Percentiles rank a stretch among this genome's conserved stretches.
Evolutionary conservation across 805 yeast genomes (phyloP).

Genomic region (Metschnikowia kunwiensis): DNA sequence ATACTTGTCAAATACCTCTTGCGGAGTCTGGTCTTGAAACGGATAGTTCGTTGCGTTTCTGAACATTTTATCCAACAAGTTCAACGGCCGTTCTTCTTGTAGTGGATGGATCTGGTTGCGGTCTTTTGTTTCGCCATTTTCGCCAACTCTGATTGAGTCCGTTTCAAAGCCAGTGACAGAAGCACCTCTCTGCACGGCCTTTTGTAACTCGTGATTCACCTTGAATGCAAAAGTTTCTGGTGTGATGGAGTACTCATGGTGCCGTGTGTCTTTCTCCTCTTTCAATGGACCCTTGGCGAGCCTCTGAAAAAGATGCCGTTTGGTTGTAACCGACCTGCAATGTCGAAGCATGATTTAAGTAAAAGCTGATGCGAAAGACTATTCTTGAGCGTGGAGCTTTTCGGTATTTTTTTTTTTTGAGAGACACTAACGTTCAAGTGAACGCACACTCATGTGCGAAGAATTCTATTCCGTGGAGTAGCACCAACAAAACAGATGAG

Average conservation of each 20-base stretch:
- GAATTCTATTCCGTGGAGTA: no score
- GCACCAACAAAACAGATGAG: no score
- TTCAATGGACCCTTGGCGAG: constrained; percentile 18
- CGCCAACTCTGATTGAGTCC: no score
- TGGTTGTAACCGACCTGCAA: constrained; percentile 3
- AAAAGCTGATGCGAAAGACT: no score
- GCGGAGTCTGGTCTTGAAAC: constrained; percentile 35
- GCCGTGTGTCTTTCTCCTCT: constrained; percentile 21
- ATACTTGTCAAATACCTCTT: constrained; percentile 36
- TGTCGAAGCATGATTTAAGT: constrained; percentile 13
- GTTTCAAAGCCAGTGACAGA: no score
- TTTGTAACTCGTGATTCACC: constrained; percentile 21
- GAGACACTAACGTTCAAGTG: no score
- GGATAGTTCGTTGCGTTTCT: constrained; percentile 42
- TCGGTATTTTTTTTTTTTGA: no score
- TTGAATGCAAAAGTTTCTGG: constrained; percentile 47
- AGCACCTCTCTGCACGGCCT: no score
- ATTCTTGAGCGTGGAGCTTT: no score
- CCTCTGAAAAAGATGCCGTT: constrained; percentile 22
- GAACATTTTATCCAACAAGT: constrained; percentile 35
- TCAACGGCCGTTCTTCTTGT: constrained; percentile 24
- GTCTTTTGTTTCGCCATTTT: no score
- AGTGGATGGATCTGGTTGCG: constrained; percentile 25
- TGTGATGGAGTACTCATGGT: constrained; percentile 43
- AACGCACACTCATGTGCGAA: no score